phyloP scores from a whole-genome alignment of 1,284 basidiomycete species.

The Trametes sp. region DNA sequence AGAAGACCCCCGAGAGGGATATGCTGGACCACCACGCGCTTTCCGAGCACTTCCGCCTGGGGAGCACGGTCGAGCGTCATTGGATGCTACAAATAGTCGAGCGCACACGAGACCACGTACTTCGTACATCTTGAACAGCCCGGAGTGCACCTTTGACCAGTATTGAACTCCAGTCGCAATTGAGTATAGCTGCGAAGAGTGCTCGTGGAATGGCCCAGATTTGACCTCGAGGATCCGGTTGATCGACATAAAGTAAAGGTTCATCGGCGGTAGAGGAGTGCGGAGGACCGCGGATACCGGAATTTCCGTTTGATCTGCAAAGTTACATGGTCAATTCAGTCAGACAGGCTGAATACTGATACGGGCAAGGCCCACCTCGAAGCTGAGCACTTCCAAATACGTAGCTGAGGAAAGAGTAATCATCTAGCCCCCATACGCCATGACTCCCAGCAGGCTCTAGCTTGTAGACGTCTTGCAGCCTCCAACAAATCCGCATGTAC shows the following conservation, averaged over 20 bases:
- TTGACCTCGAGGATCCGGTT: conserved; percentile 85
- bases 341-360: background rate
- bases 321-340: conserved; percentile 1
- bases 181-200: conserved; percentile 90
- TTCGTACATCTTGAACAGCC: conserved; percentile 96
- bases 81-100: background rate
- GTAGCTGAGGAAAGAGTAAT: conserved; percentile 92
- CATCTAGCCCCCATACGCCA: conserved; percentile 98
- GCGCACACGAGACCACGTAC: conserved; percentile 46
- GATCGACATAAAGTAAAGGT: conserved; percentile 86
- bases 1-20: conserved; percentile 86
- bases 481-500: conserved; percentile 87
- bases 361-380: conserved; percentile 56
- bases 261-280: conserved; percentile 61
- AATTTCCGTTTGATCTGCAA: conserved; percentile 62
- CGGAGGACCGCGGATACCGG: conserved; percentile 65
- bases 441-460: conserved; percentile 98
- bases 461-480: conserved; percentile 88
- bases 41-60: conserved; percentile 91
- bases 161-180: conserved; percentile 86
- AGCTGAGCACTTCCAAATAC: conserved; percentile 94
- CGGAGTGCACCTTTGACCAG: conserved; percentile 91
- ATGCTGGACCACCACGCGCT: conserved; percentile 97
- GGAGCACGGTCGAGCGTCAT: background rate
- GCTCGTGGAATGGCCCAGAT: conserved; percentile 88